phyloP scores from a whole-genome alignment of 306 rosid species.

The Pterocarpus macrocarpus region DNA sequence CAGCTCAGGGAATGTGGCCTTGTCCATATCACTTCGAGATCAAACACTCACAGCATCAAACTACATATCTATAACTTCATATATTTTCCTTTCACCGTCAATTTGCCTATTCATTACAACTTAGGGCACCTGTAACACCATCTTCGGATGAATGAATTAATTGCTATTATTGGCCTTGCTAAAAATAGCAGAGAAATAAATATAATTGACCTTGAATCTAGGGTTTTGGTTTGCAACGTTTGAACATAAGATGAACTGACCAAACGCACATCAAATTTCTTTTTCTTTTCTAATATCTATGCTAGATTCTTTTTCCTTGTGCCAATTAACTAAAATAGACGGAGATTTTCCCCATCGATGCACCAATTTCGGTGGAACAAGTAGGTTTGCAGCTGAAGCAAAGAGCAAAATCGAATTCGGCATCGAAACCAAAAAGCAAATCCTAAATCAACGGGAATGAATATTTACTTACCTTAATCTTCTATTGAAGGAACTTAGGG shows the following conservation, averaged over 20 bases:
- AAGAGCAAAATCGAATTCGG: background rate
- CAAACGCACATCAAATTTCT: background rate
- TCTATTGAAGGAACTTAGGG: background rate
- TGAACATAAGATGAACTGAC: background rate
- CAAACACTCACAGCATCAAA: background rate
- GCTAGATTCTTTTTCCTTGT: background rate
- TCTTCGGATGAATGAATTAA: background rate
- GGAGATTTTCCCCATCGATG: background rate
- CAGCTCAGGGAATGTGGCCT: constrained; percentile 1
- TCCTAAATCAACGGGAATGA: background rate
- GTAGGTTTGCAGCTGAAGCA: background rate
- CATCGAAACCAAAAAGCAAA: background rate
- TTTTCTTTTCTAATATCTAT: background rate
- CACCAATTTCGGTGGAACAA: background rate
- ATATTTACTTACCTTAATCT: background rate
- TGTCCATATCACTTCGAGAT: background rate
- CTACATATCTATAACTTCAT: background rate
- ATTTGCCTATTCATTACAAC: background rate
- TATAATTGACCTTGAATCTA: background rate
- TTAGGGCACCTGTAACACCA: background rate
- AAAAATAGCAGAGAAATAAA: background rate
- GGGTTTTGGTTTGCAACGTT: background rate
- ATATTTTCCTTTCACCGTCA: background rate
- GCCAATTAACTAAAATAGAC: background rate
- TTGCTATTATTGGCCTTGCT: background rate